phyloP scores from a whole-genome alignment of 345 rosid species.

The Noccaea caerulescens region DNA sequence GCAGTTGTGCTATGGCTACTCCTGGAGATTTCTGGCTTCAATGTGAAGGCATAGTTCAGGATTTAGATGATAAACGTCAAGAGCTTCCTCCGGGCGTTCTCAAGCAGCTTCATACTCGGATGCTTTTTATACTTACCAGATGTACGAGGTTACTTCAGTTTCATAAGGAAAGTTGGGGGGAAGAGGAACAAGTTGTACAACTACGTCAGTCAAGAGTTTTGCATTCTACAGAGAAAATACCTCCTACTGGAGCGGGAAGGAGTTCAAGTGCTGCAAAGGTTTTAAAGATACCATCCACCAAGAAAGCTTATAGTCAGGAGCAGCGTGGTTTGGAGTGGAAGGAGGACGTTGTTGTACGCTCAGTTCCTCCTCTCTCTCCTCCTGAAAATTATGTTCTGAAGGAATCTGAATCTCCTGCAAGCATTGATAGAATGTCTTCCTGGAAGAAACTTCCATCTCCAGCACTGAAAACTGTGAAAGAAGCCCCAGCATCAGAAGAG shows the following conservation, averaged over 20 bases:
- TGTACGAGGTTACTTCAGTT: conserved; percentile 97
- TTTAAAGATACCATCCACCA: conserved; percentile 57
- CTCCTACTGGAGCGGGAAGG: conserved; percentile 57
- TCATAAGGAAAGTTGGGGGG: conserved; percentile 95
- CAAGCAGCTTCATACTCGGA: conserved; percentile 93
- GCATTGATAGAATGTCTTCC: conserved; percentile 79
- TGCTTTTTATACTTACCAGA: conserved; percentile 98
- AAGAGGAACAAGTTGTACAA: conserved; percentile 73
- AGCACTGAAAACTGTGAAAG: conserved; percentile 58
- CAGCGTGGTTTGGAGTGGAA: conserved; percentile 78
- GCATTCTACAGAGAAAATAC: conserved; percentile 75
- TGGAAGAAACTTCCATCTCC: conserved; percentile 96
- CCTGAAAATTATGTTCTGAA: conserved; percentile 51
- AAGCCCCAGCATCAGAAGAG: conserved; percentile 57
- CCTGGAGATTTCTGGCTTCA: conserved; percentile 99
- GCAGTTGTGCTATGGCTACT: conserved; percentile 91
- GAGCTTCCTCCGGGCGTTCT: conserved; percentile 91
- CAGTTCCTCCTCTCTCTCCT: conserved; percentile 51
- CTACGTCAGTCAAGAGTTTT: conserved; percentile 80
- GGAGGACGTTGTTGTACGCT: conserved; percentile 54
- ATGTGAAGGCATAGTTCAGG: conserved; percentile 99
- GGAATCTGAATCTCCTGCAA: conserved; percentile 63
- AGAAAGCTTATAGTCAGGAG: conserved; percentile 95
- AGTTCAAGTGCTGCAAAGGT: conserved; percentile 65
- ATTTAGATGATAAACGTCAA: conserved; percentile 96